Conservation (phyloP, 106 monocot genomes). For the Narthecium ossifragum region DNA sequence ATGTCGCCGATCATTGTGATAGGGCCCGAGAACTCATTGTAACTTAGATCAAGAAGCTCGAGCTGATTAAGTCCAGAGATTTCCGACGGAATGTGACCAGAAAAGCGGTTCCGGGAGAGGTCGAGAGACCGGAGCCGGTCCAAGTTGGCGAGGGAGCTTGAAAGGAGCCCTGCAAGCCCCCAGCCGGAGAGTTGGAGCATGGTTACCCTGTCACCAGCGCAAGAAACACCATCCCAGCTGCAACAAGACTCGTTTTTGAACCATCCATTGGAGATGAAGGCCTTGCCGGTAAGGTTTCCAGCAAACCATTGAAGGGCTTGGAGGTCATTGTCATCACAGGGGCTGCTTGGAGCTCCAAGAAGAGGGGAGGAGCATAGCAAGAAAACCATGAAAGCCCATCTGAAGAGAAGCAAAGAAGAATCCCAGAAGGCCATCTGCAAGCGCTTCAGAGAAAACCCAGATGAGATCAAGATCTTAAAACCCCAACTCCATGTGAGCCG, state of each 20-base stretch:
- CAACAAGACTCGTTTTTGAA: conserved; percentile 26
- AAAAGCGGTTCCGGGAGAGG: conserved; percentile 24
- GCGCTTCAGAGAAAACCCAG: too few relatives aligned
- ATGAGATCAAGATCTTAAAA: too few relatives aligned
- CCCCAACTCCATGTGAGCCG: too few relatives aligned
- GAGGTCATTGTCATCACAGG: conserved; percentile 41
- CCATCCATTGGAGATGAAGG: conserved; percentile 23
- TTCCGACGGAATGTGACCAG: conserved; percentile 21
- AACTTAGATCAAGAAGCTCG: conserved; percentile 49
- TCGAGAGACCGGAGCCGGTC: conserved; percentile 19
- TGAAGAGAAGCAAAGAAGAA: background rate
- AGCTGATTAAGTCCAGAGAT: conserved; percentile 17
- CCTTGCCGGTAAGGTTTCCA: conserved; percentile 26
- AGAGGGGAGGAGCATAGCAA: background rate
- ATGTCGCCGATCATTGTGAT: conserved; percentile 17
- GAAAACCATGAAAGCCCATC: conserved; percentile 15
- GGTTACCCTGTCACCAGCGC: conserved; percentile 28
- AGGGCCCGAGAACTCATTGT: conserved; percentile 36
- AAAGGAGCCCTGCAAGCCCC: conserved; percentile 35
- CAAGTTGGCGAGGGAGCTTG: conserved; percentile 16
- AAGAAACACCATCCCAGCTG: conserved; percentile 45
- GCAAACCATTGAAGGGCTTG: conserved; percentile 38
- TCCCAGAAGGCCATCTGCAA: conserved; percentile 9
- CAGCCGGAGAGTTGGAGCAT: conserved; percentile 28
- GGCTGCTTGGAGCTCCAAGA: background rate